Base-by-base conservation (phyloP, 148 eudicot genomes). In the Dianthus caryophyllus region DNA sequence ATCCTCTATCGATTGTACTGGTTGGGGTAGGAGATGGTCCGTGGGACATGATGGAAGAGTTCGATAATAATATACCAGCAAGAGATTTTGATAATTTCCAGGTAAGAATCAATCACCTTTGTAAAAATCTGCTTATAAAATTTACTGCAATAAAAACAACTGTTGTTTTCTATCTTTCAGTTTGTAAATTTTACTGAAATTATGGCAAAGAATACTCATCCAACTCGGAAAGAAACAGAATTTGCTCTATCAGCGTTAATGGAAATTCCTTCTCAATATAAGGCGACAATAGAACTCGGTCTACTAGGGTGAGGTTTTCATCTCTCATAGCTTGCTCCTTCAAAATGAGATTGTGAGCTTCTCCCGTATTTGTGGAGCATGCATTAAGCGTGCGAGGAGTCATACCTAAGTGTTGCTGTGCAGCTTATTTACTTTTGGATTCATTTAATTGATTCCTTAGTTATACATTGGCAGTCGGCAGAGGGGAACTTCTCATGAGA, bases 11-110 rank as follows among this genome's bases (percentile, higher is more conserved):
- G 52, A 90, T 93, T 71, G 76, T 93, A 66, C 75, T 93, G 75
- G 98, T 93, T 69, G 98, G 98, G 67, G 98, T 89, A 38, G 98
- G 96, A 64, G 98, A 93, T 82, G 98, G 98, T 13, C 96, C 98
- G 2, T 93, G 96, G 98, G 98, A 93, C 75, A 88, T 78, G 90
- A 93, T 93, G 98, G 80, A 75, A 77, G 96, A 93, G 68, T 93
- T 93, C 67, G 98, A 90, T 65, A 96, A 90, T 77, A 93, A 93
- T 59, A 89, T 93, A 53, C 96, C 96, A 65, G 86, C 96, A 44
- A 82, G 98, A 21, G 90, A 81, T 68, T 93, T 93, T 38, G 98
- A 93, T 78, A 93, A 93, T 78, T 93, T 93, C 75, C 98, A 93
- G 93, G 98, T 82, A 67, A 73, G 80, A 16, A 0, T 27, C 21